Evolutionary conservation across 495 filamentous ascomycete genomes (phyloP).

Genomic region (Parmelia sp.): DNA sequence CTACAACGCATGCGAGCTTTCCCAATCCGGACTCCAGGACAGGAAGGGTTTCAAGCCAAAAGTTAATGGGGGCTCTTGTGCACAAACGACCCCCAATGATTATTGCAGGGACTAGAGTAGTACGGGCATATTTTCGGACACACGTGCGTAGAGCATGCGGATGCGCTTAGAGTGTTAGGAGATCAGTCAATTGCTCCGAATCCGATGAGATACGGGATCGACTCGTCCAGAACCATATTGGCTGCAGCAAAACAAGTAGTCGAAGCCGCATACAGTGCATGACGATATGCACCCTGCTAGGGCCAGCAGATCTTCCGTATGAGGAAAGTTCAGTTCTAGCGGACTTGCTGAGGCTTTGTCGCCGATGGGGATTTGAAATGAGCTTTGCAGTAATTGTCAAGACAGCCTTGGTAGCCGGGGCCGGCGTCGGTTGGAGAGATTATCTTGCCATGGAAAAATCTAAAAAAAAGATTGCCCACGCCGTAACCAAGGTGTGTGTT

Average conservation of each 20-base stretch:
- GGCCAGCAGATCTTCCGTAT: not conserved
- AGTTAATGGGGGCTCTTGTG: not conserved
- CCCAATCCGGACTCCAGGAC: not conserved
- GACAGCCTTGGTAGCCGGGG: not conserved
- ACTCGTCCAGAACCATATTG: not conserved
- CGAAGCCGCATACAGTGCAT: not conserved
- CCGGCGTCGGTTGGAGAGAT: not conserved
- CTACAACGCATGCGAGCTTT: not conserved
- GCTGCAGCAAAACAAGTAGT: not conserved
- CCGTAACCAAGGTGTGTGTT: not conserved
- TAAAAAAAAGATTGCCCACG: not conserved
- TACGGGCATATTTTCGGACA: not conserved
- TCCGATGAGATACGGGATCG: conserved; percentile 1
- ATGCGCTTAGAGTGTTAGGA: not conserved
- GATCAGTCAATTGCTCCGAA: not conserved
- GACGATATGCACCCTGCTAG: not conserved
- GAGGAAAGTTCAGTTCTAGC: not conserved
- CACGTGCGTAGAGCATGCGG: not conserved
- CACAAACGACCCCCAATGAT: not conserved
- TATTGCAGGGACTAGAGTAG: not conserved
- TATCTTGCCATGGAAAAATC: not conserved
- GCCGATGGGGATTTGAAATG: not conserved
- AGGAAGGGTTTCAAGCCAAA: conserved; percentile 1
- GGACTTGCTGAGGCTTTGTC: not conserved
- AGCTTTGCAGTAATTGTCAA: not conserved